Evolutionary conservation across 257 asterid genomes (phyloP).

Genomic region (Solanum rostratum): DNA sequence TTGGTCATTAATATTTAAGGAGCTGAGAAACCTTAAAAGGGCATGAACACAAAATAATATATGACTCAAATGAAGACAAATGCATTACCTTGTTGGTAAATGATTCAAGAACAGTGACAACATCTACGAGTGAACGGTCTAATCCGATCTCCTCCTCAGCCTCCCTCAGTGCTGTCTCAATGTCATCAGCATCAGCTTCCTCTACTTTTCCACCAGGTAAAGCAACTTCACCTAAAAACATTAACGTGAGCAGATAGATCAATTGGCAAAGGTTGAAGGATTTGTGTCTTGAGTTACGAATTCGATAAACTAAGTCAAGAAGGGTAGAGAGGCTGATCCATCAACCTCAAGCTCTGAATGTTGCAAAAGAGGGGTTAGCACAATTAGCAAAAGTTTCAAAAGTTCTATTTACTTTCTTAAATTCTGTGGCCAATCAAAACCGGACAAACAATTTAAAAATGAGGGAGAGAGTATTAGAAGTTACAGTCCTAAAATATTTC

Average conservation of each 20-base stretch:
- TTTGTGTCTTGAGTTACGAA: not conserved
- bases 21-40: not conserved
- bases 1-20: not conserved
- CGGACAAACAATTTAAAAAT: too few species aligned
- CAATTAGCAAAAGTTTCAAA: not conserved
- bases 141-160: slow-evolving; percentile 88
- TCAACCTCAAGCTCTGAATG: not conserved
- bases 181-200: slow-evolving; percentile 41
- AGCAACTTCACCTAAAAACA: slow-evolving; percentile 67
- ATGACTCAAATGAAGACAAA: not conserved
- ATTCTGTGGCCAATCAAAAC: not conserved
- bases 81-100: slow-evolving; percentile 37
- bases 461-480: fast-evolving
- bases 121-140: slow-evolving; percentile 60
- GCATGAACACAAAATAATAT: not conserved
- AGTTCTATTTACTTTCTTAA: not conserved
- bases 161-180: slow-evolving; percentile 72
- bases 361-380: not conserved
- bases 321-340: not conserved
- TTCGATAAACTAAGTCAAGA: not conserved
- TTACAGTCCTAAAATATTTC: not conserved
- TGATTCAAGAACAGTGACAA: slow-evolving; percentile 51
- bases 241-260: too few species aligned
- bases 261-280: not conserved
- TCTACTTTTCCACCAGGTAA: slow-evolving; percentile 87